Evolutionary conservation across 371 early-diverging fungal species (phyloP), one percentile per base, ranked within the genome.

Genomic region (Syncephalis plumigaleata): DNA sequence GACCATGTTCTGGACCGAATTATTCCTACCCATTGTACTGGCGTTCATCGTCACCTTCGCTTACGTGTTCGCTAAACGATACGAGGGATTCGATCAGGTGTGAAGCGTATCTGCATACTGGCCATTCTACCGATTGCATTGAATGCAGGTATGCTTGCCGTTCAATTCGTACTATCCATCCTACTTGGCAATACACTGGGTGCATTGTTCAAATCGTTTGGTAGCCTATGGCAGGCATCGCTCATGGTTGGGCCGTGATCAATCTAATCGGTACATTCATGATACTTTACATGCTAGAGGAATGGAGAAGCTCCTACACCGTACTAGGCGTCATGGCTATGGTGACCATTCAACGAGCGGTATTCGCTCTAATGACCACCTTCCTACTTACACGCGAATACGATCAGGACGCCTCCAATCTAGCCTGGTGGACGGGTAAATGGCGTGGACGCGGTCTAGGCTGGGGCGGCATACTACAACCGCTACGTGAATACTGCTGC

Each of bases 341-440:
- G 0, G 73, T 79, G 48, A 52, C 66, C 16, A 65, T 84, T 15
- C 85, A 84, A 52, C 74, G 81, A 1, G 78, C 77, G 36, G 55
- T 81, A 11, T 71, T 86, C 57, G 75, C 77, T 37, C 42, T 80
- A 2, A 49, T 87, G 49, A 76, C 77, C 40, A 67, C 74, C 17
- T 50, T 81, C 36, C 77, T 81, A 50, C 59, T 89, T 42, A 79
- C 87, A 26, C 73, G 87, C 27, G 87, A 87, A 60, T 79, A 82
- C 61, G 77, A 77, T 47, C 78, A 84, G 55, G 84, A 81, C 56
- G 81, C 77, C 53, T 65, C 82, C 18, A 85, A 86, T 53, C 64
- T 74, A 31, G 88, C 87, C 8, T 87, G 88, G 88, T 90, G 88
- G 91, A 82, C 84, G 4, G 91, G 91, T 23, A 72, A 73, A 47